Percentiles rank a stretch among this genome's conserved stretches.
These are phyloP conservation scores for Solanum pimpinellifolium DNA, from an alignment of 257 asterid genomes.

Conservation along the genomic window DNA sequence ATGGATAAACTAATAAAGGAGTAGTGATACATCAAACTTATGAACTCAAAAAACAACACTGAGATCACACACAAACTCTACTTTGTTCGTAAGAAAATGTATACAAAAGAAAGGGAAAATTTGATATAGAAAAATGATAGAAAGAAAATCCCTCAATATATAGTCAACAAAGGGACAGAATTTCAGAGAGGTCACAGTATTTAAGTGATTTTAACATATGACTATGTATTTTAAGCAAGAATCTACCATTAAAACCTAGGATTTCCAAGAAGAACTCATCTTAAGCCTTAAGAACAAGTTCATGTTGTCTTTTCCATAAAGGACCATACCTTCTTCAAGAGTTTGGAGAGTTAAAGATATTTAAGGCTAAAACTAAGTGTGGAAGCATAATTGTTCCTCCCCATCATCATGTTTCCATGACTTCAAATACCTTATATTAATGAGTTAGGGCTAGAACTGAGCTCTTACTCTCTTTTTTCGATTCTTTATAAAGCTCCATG, in stretches of 20 bases:
- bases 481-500: neutral
- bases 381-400: neutral
- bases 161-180: too few relatives aligned
- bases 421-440: neutral
- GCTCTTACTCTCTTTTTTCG: neutral
- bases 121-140: too few relatives aligned
- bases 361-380: neutral
- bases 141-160: too few relatives aligned
- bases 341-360: neutral
- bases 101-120: too few relatives aligned
- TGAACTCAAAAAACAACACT: too few relatives aligned
- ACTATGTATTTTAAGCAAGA: neutral
- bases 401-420: neutral
- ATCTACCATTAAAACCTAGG: too few relatives aligned
- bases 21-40: too few relatives aligned
- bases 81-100: too few relatives aligned
- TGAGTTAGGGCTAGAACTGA: neutral
- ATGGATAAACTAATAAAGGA: too few relatives aligned
- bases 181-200: too few relatives aligned
- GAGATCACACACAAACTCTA: too few relatives aligned
- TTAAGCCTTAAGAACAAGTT: neutral
- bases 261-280: neutral
- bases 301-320: neutral
- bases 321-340: neutral
- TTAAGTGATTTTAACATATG: neutral